Conservation (phyloP, 1,284 basidiomycete genomes). For the Neolentinus lepideus region DNA sequence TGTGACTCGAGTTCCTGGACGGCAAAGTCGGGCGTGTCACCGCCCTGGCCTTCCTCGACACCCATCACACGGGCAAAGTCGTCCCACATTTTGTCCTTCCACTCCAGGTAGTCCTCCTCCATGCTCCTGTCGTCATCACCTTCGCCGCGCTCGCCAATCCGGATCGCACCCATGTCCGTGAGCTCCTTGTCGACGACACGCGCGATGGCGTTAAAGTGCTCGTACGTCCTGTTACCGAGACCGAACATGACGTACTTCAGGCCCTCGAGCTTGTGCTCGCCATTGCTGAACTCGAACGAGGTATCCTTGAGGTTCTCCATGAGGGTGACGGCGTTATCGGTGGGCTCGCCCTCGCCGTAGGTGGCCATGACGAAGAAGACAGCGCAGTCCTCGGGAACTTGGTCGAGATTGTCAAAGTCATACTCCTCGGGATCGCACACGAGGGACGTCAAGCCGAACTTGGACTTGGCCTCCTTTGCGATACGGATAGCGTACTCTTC, state of each 20-base stretch:
- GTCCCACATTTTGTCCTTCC: constrained; percentile 98
- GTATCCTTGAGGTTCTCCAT: constrained; percentile 90
- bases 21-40: constrained; percentile 91
- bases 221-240: constrained; percentile 93
- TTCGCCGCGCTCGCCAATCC: constrained; percentile 90
- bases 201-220: constrained; percentile 91
- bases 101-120: constrained; percentile 99
- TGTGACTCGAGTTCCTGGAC: constrained; percentile 79
- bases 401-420: constrained; percentile 94
- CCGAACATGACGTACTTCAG: constrained; percentile 96
- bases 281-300: constrained; percentile 80
- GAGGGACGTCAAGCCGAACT: constrained; percentile 88
- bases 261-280: constrained; percentile 71
- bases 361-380: constrained; percentile 96
- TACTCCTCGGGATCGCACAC: constrained; percentile 97
- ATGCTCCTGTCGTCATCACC: constrained; percentile 99
- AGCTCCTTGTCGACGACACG: constrained; percentile 76
- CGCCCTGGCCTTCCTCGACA: constrained; percentile 94
- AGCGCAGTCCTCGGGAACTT: constrained; percentile 79
- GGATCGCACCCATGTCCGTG: constrained; percentile 73
- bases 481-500: constrained; percentile 94
- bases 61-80: constrained; percentile 75
- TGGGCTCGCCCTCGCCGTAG: constrained; percentile 98
- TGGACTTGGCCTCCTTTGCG: constrained; percentile 91
- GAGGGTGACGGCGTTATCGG: constrained; percentile 95